Base-by-base conservation (phyloP, 2,329 filamentous ascomycete genomes). In the Aspergillus sp. region DNA sequence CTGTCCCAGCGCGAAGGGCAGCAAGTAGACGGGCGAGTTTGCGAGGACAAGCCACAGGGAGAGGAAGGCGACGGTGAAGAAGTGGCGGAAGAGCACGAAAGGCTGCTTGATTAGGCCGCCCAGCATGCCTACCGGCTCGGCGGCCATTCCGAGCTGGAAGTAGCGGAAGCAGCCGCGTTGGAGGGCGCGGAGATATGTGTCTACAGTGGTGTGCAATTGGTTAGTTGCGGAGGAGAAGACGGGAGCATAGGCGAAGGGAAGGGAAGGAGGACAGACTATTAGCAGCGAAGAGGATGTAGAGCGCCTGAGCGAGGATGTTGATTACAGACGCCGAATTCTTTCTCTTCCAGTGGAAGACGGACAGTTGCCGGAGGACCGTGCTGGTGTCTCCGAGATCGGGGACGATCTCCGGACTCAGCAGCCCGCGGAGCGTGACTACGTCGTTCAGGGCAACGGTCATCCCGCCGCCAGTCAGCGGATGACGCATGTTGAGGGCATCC, bases 371-470 rank as follows among this genome's bases (percentile, higher is more conserved):
- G 33, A 79, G 63, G 4, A 98, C 77, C 24, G 74, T 70, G 2
- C 60, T 57, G 2, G 74, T 72, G 60, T 94, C 74, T 37, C 72
- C 72, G 2, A 98, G 72, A 42, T 72, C 66, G 3, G 83, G 80
- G 0, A 95, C 71, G 5, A 64, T 61, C 24, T 72, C 64, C 0
- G 86, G 86, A 24, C 75, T 69, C 2, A 98, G 74, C 14, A 95
- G 67, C 6, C 80, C 72, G 1, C 81, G 68, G 15, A 98, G 71
- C 1, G 93, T 62, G 8, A 91, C 72, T 1, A 84, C 88, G 53
- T 98, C 91, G 63, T 89, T 93, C 60, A 98, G 82, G 1, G 86
- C 91, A 2, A 96, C 91, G 0, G 89, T 96, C 91, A 98, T 98
- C 48, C 91, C 91, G 44, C 91, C 91, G 33, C 91, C 91, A 0